These are phyloP conservation scores for Acanthamoeba royreba DNA, from an alignment of 208 protist species.

Conservation along the genomic window DNA sequence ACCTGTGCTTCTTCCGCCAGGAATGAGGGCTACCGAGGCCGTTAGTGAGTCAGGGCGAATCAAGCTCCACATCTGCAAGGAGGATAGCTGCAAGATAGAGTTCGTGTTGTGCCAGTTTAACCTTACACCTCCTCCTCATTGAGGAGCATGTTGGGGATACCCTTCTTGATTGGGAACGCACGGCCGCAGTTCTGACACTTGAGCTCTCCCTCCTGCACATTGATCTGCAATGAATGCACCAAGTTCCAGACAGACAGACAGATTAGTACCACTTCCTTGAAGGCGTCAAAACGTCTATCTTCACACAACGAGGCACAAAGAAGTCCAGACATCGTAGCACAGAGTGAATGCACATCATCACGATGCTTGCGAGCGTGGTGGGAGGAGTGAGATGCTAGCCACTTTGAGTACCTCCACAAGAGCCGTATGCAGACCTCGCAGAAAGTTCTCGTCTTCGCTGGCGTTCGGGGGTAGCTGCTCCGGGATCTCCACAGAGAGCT, in stretches of 20 bases:
- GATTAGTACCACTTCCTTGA: no score
- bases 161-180: neutral
- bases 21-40: no score
- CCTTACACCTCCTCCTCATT: conserved; percentile 47
- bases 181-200: conserved; percentile 6
- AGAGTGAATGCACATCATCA: no score
- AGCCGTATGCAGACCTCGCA: neutral
- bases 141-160: conserved; percentile 53
- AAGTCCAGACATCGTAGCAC: no score
- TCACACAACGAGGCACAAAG: no score
- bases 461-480: neutral
- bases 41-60: no score
- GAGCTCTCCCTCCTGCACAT: conserved; percentile 27
- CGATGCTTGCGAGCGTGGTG: neutral
- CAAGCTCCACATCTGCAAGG: no score
- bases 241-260: no score
- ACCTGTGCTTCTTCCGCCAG: no score
- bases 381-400: neutral
- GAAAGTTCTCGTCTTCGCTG: neutral
- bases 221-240: neutral
- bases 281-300: no score
- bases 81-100: no score
- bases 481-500: conserved; percentile 15
- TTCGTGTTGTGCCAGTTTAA: no score
- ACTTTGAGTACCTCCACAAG: neutral